These are phyloP conservation scores for Komagataella pastoris DNA, from an alignment of 805 yeast genomes.

Conservation along the genomic window DNA sequence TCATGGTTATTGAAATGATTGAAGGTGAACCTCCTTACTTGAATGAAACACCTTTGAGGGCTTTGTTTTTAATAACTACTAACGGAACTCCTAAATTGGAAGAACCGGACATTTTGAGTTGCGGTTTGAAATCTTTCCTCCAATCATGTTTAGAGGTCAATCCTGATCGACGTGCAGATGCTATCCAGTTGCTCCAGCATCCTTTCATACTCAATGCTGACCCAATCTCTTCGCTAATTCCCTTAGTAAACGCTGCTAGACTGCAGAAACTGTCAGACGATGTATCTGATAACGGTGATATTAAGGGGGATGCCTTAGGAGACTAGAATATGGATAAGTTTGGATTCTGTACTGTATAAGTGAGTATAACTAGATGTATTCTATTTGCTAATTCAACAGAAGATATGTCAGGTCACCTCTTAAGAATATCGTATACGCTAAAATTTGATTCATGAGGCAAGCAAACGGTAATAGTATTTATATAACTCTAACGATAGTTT, in stretches of 20 bases:
- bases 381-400: no score
- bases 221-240: constrained; percentile 48
- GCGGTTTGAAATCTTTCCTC: constrained; percentile 54
- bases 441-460: no score
- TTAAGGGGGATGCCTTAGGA: not conserved
- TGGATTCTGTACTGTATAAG: not conserved
- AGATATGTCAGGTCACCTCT: no score
- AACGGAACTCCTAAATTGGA: constrained; percentile 93
- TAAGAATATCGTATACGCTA: no score
- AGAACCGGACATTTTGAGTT: constrained; percentile 65
- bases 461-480: no score
- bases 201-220: constrained; percentile 53
- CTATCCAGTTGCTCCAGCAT: constrained; percentile 57
- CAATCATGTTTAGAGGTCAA: constrained; percentile 73
- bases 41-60: constrained; percentile 91
- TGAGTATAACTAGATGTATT: not conserved
- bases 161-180: constrained; percentile 68
- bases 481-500: no score
- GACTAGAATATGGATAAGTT: not conserved
- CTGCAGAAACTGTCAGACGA: constrained; percentile 37
- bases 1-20: constrained; percentile 97
- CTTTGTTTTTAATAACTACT: constrained; percentile 86
- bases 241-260: constrained; percentile 62
- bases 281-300: not conserved
- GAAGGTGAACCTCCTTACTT: constrained; percentile 98